Evolutionary conservation across 768 basidiomycete genomes (phyloP).

Genomic region (Suillus brevipes): DNA sequence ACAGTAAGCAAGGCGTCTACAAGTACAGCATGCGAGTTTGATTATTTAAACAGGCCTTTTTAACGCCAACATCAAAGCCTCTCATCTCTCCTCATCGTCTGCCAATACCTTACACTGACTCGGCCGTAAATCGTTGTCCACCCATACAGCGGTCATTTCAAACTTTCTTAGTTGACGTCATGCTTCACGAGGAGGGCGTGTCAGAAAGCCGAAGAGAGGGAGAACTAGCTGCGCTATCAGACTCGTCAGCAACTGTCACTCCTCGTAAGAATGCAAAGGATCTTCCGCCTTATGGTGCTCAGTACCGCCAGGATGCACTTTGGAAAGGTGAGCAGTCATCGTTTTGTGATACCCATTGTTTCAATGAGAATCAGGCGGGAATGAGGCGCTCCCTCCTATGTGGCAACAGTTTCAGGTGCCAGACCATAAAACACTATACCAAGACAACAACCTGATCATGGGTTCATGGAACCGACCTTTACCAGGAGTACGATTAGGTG

Average conservation of each 20-base stretch:
- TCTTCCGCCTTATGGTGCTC: neutral
- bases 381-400: neutral
- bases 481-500: neutral
- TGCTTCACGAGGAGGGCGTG: neutral
- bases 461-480: neutral
- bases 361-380: neutral
- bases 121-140: neutral
- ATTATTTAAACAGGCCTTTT: neutral
- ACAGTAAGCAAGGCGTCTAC: neutral
- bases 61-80: neutral
- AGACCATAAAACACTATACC: neutral
- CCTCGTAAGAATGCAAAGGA: neutral
- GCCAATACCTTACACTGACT: neutral
- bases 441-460: conserved; percentile 2
- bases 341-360: neutral
- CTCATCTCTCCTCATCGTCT: neutral
- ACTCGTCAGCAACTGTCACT: neutral
- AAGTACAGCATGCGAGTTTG: neutral
- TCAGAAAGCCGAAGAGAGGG: neutral
- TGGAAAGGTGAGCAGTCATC: neutral
- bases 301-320: neutral
- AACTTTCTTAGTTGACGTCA: neutral
- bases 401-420: neutral
- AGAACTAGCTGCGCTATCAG: neutral
- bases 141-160: neutral